These are phyloP conservation scores for Cicer arietinum DNA, from an alignment of 306 rosid species.

Conservation along the genomic window DNA sequence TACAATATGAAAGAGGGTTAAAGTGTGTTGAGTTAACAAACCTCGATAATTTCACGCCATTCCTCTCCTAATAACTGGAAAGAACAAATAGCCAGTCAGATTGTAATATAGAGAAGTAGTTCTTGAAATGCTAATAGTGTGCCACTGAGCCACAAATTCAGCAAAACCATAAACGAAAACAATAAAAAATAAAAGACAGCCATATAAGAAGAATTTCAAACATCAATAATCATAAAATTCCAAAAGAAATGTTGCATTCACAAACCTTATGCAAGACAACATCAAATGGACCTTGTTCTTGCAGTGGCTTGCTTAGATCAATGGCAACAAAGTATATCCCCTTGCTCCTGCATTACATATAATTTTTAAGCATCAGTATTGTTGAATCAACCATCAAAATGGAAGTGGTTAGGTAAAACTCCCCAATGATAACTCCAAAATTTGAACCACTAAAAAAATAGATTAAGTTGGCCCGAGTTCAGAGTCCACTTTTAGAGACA, in stretches of 20 bases:
- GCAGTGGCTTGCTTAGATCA: constrained; percentile 54
- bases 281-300: constrained; percentile 63
- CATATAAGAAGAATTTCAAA: constrained; percentile 23
- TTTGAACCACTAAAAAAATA: background rate
- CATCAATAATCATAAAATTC: constrained; percentile 6
- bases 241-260: constrained; percentile 21
- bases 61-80: constrained; percentile 56
- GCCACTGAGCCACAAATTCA: constrained; percentile 16
- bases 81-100: constrained; percentile 44
- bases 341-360: constrained; percentile 51
- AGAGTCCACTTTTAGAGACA: background rate
- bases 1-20: constrained; percentile 30
- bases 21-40: constrained; percentile 50
- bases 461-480: background rate
- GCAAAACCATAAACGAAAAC: constrained; percentile 4
- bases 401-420: background rate
- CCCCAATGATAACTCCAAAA: background rate
- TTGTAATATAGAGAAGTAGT: constrained; percentile 30
- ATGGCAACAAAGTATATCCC: constrained; percentile 57
- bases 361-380: constrained; percentile 9
- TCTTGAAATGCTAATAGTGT: constrained; percentile 18
- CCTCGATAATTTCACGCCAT: constrained; percentile 57
- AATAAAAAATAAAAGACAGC: background rate
- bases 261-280: constrained; percentile 59
- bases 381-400: background rate